Percentiles rank a stretch among this genome's conserved stretches.
Evolutionary conservation across 1,284 basidiomycete species (phyloP).

Genomic region (Ceratobasidium sp.): DNA sequence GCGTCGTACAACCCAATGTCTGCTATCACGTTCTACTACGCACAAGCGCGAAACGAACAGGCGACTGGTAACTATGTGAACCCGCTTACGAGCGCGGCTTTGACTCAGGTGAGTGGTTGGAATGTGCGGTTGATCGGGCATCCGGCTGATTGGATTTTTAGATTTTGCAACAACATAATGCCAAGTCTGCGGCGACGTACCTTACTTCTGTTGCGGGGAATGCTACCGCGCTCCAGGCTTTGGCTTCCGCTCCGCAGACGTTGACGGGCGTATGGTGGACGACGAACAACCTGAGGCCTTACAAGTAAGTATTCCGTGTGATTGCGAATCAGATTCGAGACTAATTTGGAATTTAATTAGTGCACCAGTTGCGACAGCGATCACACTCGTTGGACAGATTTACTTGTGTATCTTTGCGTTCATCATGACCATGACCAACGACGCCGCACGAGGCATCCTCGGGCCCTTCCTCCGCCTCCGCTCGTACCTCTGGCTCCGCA

Average conservation of each 20-base stretch:
- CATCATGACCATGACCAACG: constrained; percentile 54
- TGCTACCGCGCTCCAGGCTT: constrained; percentile 52
- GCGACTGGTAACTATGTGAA: constrained; percentile 54
- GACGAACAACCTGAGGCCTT: constrained; percentile 58
- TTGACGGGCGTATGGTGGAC: constrained; percentile 53
- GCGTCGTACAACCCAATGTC: constrained; percentile 52
- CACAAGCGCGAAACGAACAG: constrained; percentile 56
- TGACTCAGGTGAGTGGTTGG: constrained; percentile 46
- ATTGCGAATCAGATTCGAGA: neutral
- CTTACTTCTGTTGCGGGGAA: constrained; percentile 48
- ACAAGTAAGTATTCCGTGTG: constrained; percentile 47
- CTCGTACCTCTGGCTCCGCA: constrained; percentile 54
- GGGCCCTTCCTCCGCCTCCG: constrained; percentile 55
- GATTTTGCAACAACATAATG: constrained; percentile 37
- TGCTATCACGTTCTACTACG: constrained; percentile 54
- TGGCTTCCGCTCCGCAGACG: constrained; percentile 57
- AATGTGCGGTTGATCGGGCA: constrained; percentile 49
- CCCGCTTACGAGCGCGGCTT: constrained; percentile 48
- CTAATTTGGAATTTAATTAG: constrained; percentile 10
- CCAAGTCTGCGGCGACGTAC: constrained; percentile 33
- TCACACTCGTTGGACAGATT: constrained; percentile 60
- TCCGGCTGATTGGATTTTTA: neutral
- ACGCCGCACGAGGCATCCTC: constrained; percentile 55
- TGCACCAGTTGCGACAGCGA: constrained; percentile 59
- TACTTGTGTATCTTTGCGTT: constrained; percentile 58